Base-by-base conservation (phyloP, 2,329 filamentous ascomycete genomes). In the Rasamsonia emersonii region DNA sequence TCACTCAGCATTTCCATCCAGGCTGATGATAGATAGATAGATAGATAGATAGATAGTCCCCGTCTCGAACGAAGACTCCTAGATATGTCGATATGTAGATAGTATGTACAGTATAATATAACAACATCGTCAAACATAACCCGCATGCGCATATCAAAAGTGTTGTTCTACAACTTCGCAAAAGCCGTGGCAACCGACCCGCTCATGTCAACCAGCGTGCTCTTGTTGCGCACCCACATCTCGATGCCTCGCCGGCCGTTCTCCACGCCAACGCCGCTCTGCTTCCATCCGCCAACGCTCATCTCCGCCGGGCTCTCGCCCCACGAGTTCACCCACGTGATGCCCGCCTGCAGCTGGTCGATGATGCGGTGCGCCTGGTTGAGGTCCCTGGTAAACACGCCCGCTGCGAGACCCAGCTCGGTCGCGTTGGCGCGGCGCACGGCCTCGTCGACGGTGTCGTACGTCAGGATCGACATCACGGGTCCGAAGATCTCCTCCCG, bases 291-390 rank as follows among this genome's bases (percentile, higher is more conserved):
- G 7, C 86, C 86, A 0, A 93, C 86, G 2, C 82, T 81, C 86
- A 93, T 93, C 66, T 93, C 86, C 0, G 86, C 84, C 0, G 86
- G 86, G 29, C 74, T 80, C 64, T 93, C 86, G n/a, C 86, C 86
- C 86, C 86, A 93, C 0, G 83, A 86, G 56, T 93, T 93, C 32
- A 93, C 71, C 86, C 86, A 93, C 1, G 84, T 93, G 49, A 93
- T 93, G 19, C 86, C 86, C 0, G 85, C 85, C 51, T 93, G 72
- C 4, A 93, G 64, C 49, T 75, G 70, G 15, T 73, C 70, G 24
- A 89, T 68, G 1, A 89, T 73, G 25, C 73, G 66, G 49, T 93
- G 84, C 34, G 82, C 86, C 28, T 71, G 53, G 45, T 83, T 80
- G 32, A 93, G 58, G 43, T 93, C 75, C 37, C 73, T 74, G 1